phyloP scores from a whole-genome alignment of 192 early-diverging fungal species.

The Umbelopsis ramanniana region DNA sequence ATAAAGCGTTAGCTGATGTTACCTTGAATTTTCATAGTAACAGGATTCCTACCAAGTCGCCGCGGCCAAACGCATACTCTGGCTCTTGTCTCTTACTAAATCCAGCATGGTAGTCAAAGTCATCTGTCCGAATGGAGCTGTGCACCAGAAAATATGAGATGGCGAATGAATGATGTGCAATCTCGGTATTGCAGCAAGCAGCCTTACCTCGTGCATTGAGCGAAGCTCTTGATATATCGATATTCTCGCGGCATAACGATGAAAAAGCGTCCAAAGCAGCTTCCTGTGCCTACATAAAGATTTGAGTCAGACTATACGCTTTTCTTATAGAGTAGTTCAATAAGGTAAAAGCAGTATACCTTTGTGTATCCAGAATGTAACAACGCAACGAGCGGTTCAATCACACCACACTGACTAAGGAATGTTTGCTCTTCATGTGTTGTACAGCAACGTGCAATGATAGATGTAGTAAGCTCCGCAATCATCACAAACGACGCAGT shows the following conservation, averaged over 20 bases:
- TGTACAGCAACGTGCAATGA: conserved; percentile 65
- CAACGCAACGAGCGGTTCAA: conserved; percentile 59
- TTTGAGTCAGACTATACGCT: neutral
- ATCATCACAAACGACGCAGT: conserved; percentile 43
- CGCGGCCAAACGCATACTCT: conserved; percentile 71
- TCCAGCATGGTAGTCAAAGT: conserved; percentile 55
- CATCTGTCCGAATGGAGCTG: neutral
- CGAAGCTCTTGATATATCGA: conserved; percentile 31
- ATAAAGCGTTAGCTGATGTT: too few relatives aligned
- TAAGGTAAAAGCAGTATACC: conserved; percentile 17
- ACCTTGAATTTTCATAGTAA: too few relatives aligned
- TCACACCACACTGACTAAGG: conserved; percentile 58
- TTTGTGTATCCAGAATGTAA: conserved; percentile 60
- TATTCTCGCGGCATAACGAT: conserved; percentile 64
- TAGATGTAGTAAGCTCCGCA: conserved; percentile 66
- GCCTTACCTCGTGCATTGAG: neutral
- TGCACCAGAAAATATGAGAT: neutral
- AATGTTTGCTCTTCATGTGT: conserved; percentile 63
- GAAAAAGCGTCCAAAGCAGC: conserved; percentile 79
- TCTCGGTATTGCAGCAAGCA: neutral
- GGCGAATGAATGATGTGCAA: neutral
- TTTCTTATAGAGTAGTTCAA: neutral
- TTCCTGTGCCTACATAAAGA: conserved; percentile 62
- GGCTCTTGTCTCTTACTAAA: conserved; percentile 66
- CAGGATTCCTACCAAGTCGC: conserved; percentile 58